Conservation (phyloP, 2,329 filamentous ascomycete species). For the Rosellinia necatrix region DNA sequence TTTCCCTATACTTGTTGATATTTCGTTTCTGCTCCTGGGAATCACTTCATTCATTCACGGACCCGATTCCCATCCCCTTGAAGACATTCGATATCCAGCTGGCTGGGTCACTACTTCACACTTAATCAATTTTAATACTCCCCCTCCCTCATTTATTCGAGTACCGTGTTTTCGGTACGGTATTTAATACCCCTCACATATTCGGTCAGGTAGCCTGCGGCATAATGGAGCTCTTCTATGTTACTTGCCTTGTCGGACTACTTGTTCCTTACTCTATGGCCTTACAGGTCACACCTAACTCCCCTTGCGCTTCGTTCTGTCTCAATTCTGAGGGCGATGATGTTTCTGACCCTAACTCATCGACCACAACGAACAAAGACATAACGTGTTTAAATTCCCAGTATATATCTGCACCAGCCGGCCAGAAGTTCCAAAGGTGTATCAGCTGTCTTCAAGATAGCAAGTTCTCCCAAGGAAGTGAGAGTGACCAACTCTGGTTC, state of each 20-base stretch:
- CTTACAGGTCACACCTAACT: constrained; percentile 58
- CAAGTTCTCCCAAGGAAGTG: constrained; percentile 49
- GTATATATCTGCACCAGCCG: constrained; percentile 45
- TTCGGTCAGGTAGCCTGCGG: constrained; percentile 22
- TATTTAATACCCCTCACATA: not conserved
- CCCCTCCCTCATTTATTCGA: constrained; percentile 6
- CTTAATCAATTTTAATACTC: constrained; percentile 33
- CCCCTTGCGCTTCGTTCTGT: constrained; percentile 58
- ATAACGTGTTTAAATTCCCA: constrained; percentile 54
- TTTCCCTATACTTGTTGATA: constrained; percentile 10
- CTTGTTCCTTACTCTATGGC: constrained; percentile 32
- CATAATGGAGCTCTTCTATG: constrained; percentile 36
- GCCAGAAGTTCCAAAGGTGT: constrained; percentile 55
- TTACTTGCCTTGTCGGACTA: constrained; percentile 33
- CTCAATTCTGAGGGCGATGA: constrained; percentile 47
- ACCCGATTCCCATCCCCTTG: constrained; percentile 17
- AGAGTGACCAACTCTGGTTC: constrained; percentile 62
- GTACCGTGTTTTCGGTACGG: constrained; percentile 5
- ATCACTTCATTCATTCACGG: constrained; percentile 25
- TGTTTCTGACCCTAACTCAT: constrained; percentile 52
- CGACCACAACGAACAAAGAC: constrained; percentile 49
- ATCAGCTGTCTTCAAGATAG: constrained; percentile 59
- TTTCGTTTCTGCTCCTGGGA: constrained; percentile 10
- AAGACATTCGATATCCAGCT: constrained; percentile 32
- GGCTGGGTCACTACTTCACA: constrained; percentile 34